Evolutionary conservation across 352 stramenopile species (phyloP), one percentile per base, ranked within the genome.

Genomic region (Phytophthora foliorum): DNA sequence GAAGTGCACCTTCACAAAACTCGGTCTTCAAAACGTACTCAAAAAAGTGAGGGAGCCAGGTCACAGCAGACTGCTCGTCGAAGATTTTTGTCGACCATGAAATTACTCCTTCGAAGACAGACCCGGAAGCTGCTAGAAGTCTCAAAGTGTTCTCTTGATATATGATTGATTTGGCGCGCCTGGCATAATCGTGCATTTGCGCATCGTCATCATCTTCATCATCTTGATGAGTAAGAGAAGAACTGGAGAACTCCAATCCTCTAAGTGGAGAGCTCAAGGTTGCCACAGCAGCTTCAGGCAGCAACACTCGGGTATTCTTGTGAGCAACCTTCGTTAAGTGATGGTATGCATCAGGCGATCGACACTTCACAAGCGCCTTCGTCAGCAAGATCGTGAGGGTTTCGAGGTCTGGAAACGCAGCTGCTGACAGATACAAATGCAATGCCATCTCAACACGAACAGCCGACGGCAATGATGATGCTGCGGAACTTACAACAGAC

Each of bases 311-410:
- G 0, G 56, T 49, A 49, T 80, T 72, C 22, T 80, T 80, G 10
- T 66, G 63, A 16, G 31, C 53, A 32, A 84, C 51, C 25, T 75
- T 75, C 13, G 58, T 17, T 6, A 88, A 41, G 27, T 74, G 53
- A 6, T 72, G 44, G 36, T 78, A 77, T 3, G 75, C 57, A 17
- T 71, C 57, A n/a, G 50, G 29, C 2, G 67, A 81, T n/a, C 57
- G 67, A 60, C 80, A 83, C 22, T 77, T 73, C 14, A 86, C 41
- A 17, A 81, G 68, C 17, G 80, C 71, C 24, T 88, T 78, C 9
- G 60, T 63, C 25, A 88, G 11, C 46, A 63, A 63, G 16, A 61
- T n/a, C 1, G 75, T 77, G 24, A 83, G 59, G 44, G 52, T 66
- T 41, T 76, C 70, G 9, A 83, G 63, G 51, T 83, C 75, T 16